Conservation (phyloP, 129 eudicot species). For the Silybum marianum region DNA sequence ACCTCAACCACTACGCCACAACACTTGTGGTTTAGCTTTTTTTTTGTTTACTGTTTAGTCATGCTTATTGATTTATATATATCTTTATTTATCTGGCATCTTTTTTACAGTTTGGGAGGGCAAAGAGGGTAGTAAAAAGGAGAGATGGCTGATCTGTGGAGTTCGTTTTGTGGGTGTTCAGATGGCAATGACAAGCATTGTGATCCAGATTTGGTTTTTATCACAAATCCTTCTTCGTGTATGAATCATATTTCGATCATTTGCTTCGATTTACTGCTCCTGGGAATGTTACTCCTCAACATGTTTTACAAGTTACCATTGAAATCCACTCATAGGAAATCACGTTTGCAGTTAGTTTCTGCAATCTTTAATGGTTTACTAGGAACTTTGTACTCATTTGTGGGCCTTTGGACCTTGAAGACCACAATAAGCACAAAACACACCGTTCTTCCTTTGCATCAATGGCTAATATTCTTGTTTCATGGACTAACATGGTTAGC, state of each 20-base stretch:
- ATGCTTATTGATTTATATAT: conserved; percentile 7
- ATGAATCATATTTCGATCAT: conserved; percentile 59
- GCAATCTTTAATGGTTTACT: conserved; percentile 61
- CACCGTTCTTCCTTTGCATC: conserved; percentile 55
- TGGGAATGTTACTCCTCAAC: conserved; percentile 46
- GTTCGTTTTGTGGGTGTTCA: conserved; percentile 70
- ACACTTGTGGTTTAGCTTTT: too few relatives aligned
- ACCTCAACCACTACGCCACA: too few relatives aligned
- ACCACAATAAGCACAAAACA: conserved; percentile 34
- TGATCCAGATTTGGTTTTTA: conserved; percentile 37
- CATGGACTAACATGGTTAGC: conserved; percentile 80
- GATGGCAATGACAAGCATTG: conserved; percentile 36
- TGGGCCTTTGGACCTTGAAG: conserved; percentile 48
- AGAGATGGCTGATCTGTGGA: conserved; percentile 74
- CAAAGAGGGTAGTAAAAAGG: conserved; percentile 33
- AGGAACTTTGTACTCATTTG: conserved; percentile 49
- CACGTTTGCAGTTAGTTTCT: conserved; percentile 58
- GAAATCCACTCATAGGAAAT: conserved; percentile 38
- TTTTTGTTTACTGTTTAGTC: background rate
- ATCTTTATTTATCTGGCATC: conserved; percentile 17
- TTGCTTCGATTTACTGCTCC: conserved; percentile 61
- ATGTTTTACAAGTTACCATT: conserved; percentile 46
- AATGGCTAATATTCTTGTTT: conserved; percentile 57
- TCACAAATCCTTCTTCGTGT: conserved; percentile 73
- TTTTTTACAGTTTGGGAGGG: conserved; percentile 29